Evolutionary conservation across 108 stramenopile species (phyloP).

Genomic region (Conticribra guillardii): DNA sequence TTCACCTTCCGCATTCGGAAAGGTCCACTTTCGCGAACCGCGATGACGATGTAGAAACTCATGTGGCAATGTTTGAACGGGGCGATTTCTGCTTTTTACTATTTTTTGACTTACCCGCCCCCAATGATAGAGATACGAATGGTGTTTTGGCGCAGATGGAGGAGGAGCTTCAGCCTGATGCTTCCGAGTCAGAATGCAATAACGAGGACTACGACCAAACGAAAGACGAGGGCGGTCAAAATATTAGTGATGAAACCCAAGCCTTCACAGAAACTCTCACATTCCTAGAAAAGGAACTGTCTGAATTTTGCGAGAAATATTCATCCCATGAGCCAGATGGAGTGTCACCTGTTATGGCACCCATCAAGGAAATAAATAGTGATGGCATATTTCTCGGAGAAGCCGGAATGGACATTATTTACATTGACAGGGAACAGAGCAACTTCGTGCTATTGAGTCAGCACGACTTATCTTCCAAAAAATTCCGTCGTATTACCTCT

Average conservation of each 20-base stretch:
- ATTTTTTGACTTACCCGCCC: slow-evolving; percentile 30
- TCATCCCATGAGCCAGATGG: slow-evolving; percentile 23
- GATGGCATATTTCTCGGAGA: slow-evolving; percentile 30
- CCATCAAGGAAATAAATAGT: slow-evolving; percentile 15
- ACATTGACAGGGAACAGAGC: slow-evolving; percentile 55
- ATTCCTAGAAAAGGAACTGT: slow-evolving; percentile 20
- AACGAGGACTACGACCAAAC: background rate
- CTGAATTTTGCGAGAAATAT: slow-evolving; percentile 31
- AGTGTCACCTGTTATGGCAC: slow-evolving; percentile 12
- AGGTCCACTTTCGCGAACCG: background rate
- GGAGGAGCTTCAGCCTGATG: slow-evolving; percentile 2
- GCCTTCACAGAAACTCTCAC: slow-evolving; percentile 26
- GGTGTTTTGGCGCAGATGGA: slow-evolving; percentile 20
- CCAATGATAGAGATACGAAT: background rate
- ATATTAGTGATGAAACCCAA: slow-evolving; percentile 15
- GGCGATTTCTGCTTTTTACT: slow-evolving; percentile 53
- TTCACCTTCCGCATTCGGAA: slow-evolving; percentile 36
- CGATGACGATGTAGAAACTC: slow-evolving; percentile 29
- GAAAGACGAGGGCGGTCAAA: background rate
- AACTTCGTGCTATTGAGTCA: slow-evolving; percentile 59
- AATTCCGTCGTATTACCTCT: slow-evolving; percentile 23
- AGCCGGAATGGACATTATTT: slow-evolving; percentile 62
- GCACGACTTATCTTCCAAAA: slow-evolving; percentile 40
- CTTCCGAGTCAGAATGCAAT: slow-evolving; percentile 8
- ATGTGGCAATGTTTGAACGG: slow-evolving; percentile 46